Evolutionary conservation across 768 basidiomycete genomes (phyloP).

Genomic region (Macrolepiota albuminosa): DNA sequence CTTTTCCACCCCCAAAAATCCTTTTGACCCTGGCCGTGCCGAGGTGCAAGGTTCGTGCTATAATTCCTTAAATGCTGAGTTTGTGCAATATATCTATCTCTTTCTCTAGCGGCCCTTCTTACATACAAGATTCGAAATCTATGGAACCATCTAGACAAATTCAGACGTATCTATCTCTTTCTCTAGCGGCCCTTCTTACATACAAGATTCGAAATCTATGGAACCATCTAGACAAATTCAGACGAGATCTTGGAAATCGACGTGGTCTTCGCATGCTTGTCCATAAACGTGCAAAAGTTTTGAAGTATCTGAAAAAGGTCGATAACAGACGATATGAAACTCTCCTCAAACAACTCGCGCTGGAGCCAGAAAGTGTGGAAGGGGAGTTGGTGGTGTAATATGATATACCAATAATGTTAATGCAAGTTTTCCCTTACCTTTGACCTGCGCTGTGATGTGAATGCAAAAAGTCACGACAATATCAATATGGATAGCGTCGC

Average conservation of each 20-base stretch:
- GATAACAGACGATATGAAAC: conserved; percentile 70
- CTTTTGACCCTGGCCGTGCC: conserved; percentile 73
- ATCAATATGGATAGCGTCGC: neutral
- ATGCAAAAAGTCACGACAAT: neutral
- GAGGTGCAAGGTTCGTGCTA: conserved; percentile 77
- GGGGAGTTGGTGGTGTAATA: conserved; percentile 76
- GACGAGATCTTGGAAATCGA: conserved; percentile 73
- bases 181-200: conserved; percentile 79
- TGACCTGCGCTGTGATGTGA: neutral
- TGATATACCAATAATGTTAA: conserved; percentile 3
- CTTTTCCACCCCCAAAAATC: conserved; percentile 69
- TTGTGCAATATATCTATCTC: neutral
- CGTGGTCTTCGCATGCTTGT: conserved; percentile 73
- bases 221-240: conserved; percentile 62
- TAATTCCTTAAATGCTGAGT: neutral
- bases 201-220: conserved; percentile 81
- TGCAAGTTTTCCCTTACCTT: neutral
- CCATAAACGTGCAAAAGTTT: conserved; percentile 77
- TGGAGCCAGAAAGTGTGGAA: conserved; percentile 79
- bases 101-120: conserved; percentile 67
- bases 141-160: conserved; percentile 65
- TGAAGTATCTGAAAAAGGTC: conserved; percentile 69
- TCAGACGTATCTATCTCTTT: conserved; percentile 33
- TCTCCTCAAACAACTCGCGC: conserved; percentile 65
- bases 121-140: conserved; percentile 84